Base-by-base conservation (phyloP, 768 basidiomycete species). In the Kwoniella shandongensis region DNA sequence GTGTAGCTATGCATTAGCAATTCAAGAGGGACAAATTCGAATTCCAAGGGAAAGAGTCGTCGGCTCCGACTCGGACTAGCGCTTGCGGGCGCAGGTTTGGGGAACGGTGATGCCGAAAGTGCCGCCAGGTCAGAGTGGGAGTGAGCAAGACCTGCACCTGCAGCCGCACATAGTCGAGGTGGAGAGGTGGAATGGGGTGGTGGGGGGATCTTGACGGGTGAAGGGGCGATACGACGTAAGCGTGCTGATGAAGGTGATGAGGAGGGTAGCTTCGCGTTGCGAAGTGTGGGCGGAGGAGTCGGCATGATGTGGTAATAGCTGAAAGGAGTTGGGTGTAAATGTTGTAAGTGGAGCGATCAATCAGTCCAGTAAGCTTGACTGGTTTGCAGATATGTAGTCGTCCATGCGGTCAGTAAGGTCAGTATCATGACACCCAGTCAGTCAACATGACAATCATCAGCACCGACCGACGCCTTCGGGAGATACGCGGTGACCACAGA, bases 171-270 rank as follows among this genome's bases (percentile, higher is more conserved):
- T n/a, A n/a, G n/a, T n/a, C n/a, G n/a, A n/a, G n/a, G n/a, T n/a
- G n/a, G n/a, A n/a, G n/a, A n/a, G n/a, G 49, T 6, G 35, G 54
- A 22, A 40, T 51, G 51, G 4, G 51, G 25, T 2, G 51, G 52
- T 8, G 63, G 59, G 17, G 61, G 62, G 23, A 72, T 57, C 41
- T 65, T 62, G 29, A 72, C 62, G 2, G 70, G 67, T 15, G 60
- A 51, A 8, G 70, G 70, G 3, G 70, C 70, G 2, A 72, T 44
- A 11, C 61, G 44, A 4, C 65, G 61, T 18, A 69, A 44, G 35
- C 67, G 29, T 25, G 55, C 59, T 13, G 60, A 65, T 15, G 56
- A 47, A 12, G 62, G 57, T 6, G 62, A 59, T 11, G 57, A 54
- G 2, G 53, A 45, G 5, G 62, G 52, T 12, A 63, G 52, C 35